phyloP scores from a whole-genome alignment of 202 grass and related monocot genomes.

The Carex arenaria region DNA sequence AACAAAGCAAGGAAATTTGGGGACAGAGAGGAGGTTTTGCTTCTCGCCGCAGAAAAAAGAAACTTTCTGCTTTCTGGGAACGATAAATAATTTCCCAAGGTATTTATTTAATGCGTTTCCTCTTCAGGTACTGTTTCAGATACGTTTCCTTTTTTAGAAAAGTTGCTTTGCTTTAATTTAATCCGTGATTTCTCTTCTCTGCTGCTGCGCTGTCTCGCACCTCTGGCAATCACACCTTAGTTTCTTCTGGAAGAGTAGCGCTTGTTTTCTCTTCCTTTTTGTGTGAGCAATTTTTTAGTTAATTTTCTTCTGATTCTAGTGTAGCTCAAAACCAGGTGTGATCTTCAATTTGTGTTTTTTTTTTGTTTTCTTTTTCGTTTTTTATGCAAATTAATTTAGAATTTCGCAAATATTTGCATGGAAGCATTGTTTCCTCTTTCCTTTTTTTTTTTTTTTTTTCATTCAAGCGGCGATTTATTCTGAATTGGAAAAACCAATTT shows the following conservation, averaged over 20 bases:
- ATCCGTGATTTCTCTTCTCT: background rate
- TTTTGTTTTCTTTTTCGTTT: background rate
- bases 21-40: background rate
- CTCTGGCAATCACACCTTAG: conserved; percentile 1
- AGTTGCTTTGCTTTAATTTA: conserved; percentile 6
- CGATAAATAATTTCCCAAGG: background rate
- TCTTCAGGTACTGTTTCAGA: background rate
- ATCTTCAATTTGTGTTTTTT: background rate
- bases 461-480: background rate
- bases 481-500: background rate
- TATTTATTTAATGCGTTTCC: conserved; percentile 5
- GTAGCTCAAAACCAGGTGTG: background rate
- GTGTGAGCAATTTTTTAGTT: background rate
- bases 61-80: background rate
- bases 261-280: background rate
- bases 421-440: background rate
- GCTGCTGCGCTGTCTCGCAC: conserved; percentile 8
- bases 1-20: background rate
- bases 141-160: background rate
- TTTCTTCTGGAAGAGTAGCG: background rate
- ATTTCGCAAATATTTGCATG: background rate
- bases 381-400: background rate
- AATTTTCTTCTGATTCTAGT: background rate
- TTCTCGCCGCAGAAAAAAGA: background rate
- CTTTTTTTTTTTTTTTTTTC: too few species aligned